phyloP scores from a whole-genome alignment of 2,329 filamentous ascomycete genomes.

The Shiraia sp. region DNA sequence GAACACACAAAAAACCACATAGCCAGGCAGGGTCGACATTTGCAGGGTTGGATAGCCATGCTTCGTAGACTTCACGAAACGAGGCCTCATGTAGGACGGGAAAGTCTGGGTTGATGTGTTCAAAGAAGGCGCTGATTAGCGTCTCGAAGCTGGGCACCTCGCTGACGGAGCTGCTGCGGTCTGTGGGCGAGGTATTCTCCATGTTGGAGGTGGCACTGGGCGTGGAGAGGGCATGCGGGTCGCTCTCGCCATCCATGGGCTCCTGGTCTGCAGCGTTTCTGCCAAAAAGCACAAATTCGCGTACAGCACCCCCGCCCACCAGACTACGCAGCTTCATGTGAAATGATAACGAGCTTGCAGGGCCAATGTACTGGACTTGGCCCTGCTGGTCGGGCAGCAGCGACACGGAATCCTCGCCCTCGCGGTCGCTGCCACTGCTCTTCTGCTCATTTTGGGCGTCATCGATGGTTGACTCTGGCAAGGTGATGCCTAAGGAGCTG shows the following conservation, averaged over 20 bases:
- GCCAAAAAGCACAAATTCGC: slow-evolving; percentile 48
- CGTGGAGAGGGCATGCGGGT: slow-evolving; percentile 22
- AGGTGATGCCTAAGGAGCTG: slow-evolving; percentile 44
- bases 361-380: slow-evolving; percentile 51
- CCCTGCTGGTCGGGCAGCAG: slow-evolving; percentile 50
- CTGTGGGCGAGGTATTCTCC: slow-evolving; percentile 28
- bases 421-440: slow-evolving; percentile 19
- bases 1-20: slow-evolving; percentile 48
- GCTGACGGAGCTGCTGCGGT: slow-evolving; percentile 12
- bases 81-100: slow-evolving; percentile 50
- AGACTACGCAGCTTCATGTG: slow-evolving; percentile 47
- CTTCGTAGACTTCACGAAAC: slow-evolving; percentile 48
- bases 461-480: slow-evolving; percentile 34
- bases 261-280: slow-evolving; percentile 44
- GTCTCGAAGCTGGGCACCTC: slow-evolving; percentile 33
- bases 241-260: slow-evolving; percentile 21
- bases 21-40: slow-evolving; percentile 47
- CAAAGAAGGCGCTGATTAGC: slow-evolving; percentile 48
- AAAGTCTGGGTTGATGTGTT: slow-evolving; percentile 48
- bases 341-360: slow-evolving; percentile 49
- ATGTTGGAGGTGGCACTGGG: slow-evolving; percentile 23
- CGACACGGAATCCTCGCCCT: slow-evolving; percentile 42
- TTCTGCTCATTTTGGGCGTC: slow-evolving; percentile 19
- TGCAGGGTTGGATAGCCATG: slow-evolving; percentile 34
- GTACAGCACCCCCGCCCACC: slow-evolving; percentile 37